phyloP scores from a whole-genome alignment of 257 asterid species.

The Vinca minor region DNA sequence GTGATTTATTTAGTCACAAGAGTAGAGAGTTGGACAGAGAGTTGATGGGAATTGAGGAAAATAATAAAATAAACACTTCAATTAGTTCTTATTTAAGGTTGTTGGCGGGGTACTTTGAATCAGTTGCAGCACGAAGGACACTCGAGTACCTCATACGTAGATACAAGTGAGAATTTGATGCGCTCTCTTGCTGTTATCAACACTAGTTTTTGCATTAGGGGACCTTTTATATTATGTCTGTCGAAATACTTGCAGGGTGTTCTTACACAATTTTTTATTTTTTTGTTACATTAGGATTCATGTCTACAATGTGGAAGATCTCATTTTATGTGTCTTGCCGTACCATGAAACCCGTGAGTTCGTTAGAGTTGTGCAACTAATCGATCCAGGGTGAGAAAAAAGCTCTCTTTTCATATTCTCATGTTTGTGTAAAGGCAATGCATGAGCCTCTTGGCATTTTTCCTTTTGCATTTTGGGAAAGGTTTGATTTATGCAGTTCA shows the following conservation, averaged over 20 bases:
- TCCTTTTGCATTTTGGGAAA: not conserved
- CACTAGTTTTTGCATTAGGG: not conserved
- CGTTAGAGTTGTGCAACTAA: conserved; percentile 66
- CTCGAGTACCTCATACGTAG: conserved; percentile 82
- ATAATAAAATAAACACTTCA: conserved; percentile 49
- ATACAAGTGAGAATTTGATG: conserved; percentile 46
- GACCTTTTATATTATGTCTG: conserved; percentile 1
- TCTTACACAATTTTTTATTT: conserved; percentile 2
- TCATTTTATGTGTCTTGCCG: conserved; percentile 77
- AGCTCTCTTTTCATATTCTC: not conserved
- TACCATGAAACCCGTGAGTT: conserved; percentile 81
- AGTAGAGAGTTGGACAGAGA: too few species aligned
- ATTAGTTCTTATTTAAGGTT: conserved; percentile 56
- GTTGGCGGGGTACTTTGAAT: conserved; percentile 57
- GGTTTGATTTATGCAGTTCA: not conserved
- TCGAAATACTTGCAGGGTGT: not conserved
- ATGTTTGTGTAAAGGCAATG: not conserved
- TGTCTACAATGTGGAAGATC: conserved; percentile 57
- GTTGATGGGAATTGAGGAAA: conserved; percentile 52
- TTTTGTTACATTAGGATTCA: conserved; percentile 52
- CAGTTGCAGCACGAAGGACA: conserved; percentile 52
- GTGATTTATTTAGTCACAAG: conserved; percentile 63
- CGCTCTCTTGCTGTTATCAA: not conserved
- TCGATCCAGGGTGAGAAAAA: conserved; percentile 57
- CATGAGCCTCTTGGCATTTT: not conserved